Evolutionary conservation across 345 rosid genomes (phyloP).

Genomic region (Pistacia vera): DNA sequence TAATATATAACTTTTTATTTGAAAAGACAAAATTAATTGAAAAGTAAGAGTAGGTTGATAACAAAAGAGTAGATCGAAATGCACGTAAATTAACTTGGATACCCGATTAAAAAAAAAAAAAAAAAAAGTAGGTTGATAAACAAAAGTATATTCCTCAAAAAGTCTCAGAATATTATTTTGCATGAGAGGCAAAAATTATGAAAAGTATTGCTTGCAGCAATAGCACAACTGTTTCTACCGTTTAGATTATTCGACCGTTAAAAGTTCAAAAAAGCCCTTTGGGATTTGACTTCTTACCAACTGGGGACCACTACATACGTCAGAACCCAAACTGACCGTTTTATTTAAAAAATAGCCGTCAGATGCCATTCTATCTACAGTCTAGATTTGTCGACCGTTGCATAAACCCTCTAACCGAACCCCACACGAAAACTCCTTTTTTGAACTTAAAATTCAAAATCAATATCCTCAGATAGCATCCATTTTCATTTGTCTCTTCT

Average conservation of each 20-base stretch:
- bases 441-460: conserved; percentile 26
- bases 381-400: conserved; percentile 57
- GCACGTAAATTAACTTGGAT: too few relatives aligned
- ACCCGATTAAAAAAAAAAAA: too few relatives aligned
- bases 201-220: neutral
- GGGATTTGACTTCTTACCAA: neutral
- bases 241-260: conserved; percentile 41
- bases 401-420: neutral
- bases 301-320: neutral
- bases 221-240: neutral
- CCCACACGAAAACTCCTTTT: neutral
- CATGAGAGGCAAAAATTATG: too few relatives aligned
- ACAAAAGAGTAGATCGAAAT: too few relatives aligned
- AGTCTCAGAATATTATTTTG: too few relatives aligned
- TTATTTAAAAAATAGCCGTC: conserved; percentile 24
- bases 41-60: too few relatives aligned
- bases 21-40: too few relatives aligned
- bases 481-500: neutral
- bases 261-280: neutral
- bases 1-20: too few relatives aligned
- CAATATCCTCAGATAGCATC: neutral
- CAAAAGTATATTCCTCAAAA: too few relatives aligned
- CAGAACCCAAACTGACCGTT: conserved; percentile 44
- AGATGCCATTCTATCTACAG: conserved; percentile 41
- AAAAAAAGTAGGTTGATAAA: too few relatives aligned